phyloP scores from a whole-genome alignment of 176 grass and related monocot species.

The Raddia distichophylla region DNA sequence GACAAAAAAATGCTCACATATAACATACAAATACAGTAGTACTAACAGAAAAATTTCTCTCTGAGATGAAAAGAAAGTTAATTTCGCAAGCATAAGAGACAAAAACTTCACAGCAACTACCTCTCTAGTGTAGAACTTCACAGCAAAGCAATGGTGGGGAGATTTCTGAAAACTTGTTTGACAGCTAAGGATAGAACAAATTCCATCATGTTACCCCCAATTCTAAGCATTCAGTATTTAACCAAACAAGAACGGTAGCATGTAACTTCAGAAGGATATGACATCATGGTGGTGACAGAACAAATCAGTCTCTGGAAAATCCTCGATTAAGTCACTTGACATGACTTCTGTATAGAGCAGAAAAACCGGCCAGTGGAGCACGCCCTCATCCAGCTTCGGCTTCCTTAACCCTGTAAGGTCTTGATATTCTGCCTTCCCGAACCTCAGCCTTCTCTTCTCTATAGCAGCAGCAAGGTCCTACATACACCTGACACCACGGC shows the following conservation, averaged over 20 bases:
- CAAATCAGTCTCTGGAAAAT: slow-evolving; percentile 73
- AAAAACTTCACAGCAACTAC: slow-evolving; percentile 33
- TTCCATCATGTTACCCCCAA: not conserved
- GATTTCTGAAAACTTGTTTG: slow-evolving; percentile 83
- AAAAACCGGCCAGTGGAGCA: slow-evolving; percentile 93
- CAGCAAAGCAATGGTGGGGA: slow-evolving; percentile 79
- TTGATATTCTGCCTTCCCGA: slow-evolving; percentile 71
- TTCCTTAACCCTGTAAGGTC: slow-evolving; percentile 74
- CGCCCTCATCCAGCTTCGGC: slow-evolving; percentile 59
- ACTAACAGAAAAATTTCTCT: not conserved
- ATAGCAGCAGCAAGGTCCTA: slow-evolving; percentile 67
- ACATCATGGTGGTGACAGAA: slow-evolving; percentile 70
- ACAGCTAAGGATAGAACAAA: slow-evolving; percentile 52
- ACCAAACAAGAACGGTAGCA: not conserved
- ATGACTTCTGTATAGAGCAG: slow-evolving; percentile 88
- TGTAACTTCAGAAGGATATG: slow-evolving; percentile 75
- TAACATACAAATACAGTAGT: not conserved
- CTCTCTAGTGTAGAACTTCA: slow-evolving; percentile 96
- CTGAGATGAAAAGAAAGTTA: too few species aligned
- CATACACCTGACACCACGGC: slow-evolving; percentile 7
- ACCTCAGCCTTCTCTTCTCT: slow-evolving; percentile 68
- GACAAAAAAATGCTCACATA: not conserved
- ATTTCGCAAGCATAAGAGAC: not conserved
- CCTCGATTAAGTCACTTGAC: slow-evolving; percentile 97
- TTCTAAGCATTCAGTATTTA: not conserved